These are phyloP conservation scores for Polytrichum commune DNA, from an alignment of 225 moss, liverwort and hornwort genomes.

Conservation along the genomic window DNA sequence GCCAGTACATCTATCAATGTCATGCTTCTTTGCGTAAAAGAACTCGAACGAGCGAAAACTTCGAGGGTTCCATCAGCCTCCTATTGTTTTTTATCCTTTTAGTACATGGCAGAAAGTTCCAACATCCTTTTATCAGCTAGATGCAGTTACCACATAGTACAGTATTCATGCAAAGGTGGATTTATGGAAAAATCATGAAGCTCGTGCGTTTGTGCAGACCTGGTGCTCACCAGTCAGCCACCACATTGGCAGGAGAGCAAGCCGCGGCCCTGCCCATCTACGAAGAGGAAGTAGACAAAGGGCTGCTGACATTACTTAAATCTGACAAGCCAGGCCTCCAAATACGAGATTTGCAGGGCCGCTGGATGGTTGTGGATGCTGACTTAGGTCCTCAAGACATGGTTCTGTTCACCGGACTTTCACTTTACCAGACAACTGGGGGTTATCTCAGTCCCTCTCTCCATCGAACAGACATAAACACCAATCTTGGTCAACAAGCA, in stretches of 20 bases:
- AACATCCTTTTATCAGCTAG: no score
- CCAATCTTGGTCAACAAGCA: slow-evolving; percentile 31
- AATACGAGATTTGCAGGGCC: slow-evolving; percentile 74
- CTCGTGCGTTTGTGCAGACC: slow-evolving; percentile 47
- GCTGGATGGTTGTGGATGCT: slow-evolving; percentile 91
- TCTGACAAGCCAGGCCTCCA: slow-evolving; percentile 93
- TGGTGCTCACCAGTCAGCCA: slow-evolving; percentile 67
- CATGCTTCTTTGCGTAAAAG: no score
- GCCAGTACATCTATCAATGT: no score
- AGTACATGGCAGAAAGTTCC: no score
- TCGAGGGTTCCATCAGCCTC: no score
- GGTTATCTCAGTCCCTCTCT: slow-evolving; percentile 80
- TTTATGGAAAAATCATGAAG: no score
- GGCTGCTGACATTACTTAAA: slow-evolving; percentile 83
- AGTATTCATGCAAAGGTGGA: no score
- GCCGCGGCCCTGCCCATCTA: slow-evolving; percentile 67
- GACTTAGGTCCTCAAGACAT: slow-evolving; percentile 87
- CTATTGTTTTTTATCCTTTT: no score
- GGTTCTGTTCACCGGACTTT: slow-evolving; percentile 81
- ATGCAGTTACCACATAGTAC: no score
- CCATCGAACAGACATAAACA: slow-evolving; percentile 70
- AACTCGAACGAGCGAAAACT: no score
- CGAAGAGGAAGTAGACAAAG: slow-evolving; percentile 90
- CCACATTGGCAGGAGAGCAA: slow-evolving; percentile 57
- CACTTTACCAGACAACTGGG: slow-evolving; percentile 78